phyloP scores from a whole-genome alignment of 2,329 filamentous ascomycete genomes.

The Epichloe sibirici region DNA sequence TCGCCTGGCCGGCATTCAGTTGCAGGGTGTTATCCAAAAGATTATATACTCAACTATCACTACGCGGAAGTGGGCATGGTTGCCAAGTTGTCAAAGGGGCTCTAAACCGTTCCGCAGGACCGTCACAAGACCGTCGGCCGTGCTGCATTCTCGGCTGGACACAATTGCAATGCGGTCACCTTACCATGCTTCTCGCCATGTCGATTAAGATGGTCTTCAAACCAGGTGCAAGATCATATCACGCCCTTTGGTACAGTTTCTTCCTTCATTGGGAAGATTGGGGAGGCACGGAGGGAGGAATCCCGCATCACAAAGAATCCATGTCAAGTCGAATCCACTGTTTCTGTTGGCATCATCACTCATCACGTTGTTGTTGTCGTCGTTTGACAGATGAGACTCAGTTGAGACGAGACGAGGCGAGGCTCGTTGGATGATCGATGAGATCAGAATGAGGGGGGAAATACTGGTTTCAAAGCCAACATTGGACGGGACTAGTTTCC shows the following conservation, averaged over 20 bases:
- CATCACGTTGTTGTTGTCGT: neutral
- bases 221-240: no score
- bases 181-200: no score
- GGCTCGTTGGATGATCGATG: neutral
- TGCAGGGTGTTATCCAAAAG: no score
- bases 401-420: neutral
- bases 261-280: no score
- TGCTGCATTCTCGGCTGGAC: neutral
- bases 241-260: no score
- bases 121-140: neutral
- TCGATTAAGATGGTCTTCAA: no score
- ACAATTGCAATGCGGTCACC: no score
- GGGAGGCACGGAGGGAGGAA: no score
- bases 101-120: no score
- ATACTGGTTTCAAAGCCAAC: neutral
- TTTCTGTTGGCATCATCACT: neutral
- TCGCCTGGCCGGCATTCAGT: neutral
- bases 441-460: neutral
- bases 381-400: neutral
- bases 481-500: neutral
- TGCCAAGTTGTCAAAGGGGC: no score
- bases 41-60: neutral
- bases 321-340: neutral
- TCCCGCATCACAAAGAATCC: no score
- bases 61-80: neutral